Percentiles rank a stretch among this genome's conserved stretches.
These are phyloP conservation scores for Phytophthora cactorum DNA, from an alignment of 352 stramenopile genomes.

Conservation along the genomic window DNA sequence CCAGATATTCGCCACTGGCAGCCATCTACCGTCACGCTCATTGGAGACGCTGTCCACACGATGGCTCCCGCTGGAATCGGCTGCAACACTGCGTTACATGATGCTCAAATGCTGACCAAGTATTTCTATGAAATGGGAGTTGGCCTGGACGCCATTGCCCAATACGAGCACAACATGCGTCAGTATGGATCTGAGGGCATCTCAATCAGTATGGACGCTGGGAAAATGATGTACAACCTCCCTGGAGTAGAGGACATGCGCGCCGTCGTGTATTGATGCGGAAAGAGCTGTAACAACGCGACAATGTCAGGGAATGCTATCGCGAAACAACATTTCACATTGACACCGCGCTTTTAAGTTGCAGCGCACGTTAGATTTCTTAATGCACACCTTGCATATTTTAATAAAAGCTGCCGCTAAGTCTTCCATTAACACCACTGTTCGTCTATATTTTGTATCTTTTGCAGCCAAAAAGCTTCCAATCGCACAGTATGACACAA, in stretches of 20 bases:
- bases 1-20: constrained; percentile 55
- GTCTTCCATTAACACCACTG: no score
- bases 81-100: constrained; percentile 60
- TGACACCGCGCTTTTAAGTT: no score
- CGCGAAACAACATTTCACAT: no score
- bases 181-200: constrained; percentile 51
- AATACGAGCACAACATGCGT: constrained; percentile 65
- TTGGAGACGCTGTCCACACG: constrained; percentile 69
- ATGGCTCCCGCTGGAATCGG: constrained; percentile 65
- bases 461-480: constrained; percentile 4
- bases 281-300: not conserved
- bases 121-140: constrained; percentile 55
- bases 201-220: constrained; percentile 45
- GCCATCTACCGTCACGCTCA: constrained; percentile 52
- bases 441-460: not conserved
- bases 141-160: constrained; percentile 48
- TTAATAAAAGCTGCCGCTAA: not conserved
- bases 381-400: not conserved
- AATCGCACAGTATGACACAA: not conserved
- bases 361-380: constrained; percentile 7
- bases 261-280: constrained; percentile 39
- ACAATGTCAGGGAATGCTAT: no score
- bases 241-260: constrained; percentile 54
- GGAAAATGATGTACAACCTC: constrained; percentile 56
- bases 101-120: constrained; percentile 56